These are phyloP conservation scores for Castanea sativa DNA, from an alignment of 306 rosid species.

Conservation along the genomic window DNA sequence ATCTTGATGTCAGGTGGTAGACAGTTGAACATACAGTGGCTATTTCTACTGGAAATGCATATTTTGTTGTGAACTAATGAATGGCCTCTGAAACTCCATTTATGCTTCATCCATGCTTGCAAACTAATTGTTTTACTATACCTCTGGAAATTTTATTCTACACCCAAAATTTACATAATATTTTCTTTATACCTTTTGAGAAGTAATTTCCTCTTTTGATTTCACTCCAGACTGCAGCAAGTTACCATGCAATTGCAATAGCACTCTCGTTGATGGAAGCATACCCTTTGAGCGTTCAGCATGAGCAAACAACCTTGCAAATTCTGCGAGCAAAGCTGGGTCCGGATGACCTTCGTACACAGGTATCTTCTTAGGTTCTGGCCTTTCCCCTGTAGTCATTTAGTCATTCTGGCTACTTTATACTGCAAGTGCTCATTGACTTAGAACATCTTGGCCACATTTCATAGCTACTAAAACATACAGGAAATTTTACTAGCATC, in stretches of 20 bases:
- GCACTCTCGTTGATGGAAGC: slow-evolving; percentile 99
- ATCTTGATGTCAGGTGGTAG: background rate
- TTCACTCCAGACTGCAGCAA: slow-evolving; percentile 88
- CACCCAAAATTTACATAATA: background rate
- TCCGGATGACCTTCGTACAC: slow-evolving; percentile 94
- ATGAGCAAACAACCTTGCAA: slow-evolving; percentile 96
- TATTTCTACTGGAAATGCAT: background rate
- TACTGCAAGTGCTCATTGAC: background rate
- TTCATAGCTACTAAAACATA: background rate
- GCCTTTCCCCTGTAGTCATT: background rate
- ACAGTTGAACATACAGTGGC: background rate
- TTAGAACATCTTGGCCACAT: background rate
- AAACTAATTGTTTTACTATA: background rate
- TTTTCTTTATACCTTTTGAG: background rate
- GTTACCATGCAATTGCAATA: slow-evolving; percentile 97
- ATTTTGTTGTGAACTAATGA: background rate
- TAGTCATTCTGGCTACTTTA: background rate
- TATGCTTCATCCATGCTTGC: background rate
- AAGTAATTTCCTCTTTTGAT: slow-evolving; percentile 21
- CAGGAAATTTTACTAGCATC: background rate
- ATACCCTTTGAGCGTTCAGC: slow-evolving; percentile 95
- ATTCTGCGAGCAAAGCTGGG: slow-evolving; percentile 95
- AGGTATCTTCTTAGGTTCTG: slow-evolving; percentile 49
- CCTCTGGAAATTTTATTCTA: background rate
- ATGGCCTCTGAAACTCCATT: background rate